These are phyloP conservation scores for Casuarina cunninghamiana DNA, from an alignment of 306 rosid genomes.

Conservation along the genomic window DNA sequence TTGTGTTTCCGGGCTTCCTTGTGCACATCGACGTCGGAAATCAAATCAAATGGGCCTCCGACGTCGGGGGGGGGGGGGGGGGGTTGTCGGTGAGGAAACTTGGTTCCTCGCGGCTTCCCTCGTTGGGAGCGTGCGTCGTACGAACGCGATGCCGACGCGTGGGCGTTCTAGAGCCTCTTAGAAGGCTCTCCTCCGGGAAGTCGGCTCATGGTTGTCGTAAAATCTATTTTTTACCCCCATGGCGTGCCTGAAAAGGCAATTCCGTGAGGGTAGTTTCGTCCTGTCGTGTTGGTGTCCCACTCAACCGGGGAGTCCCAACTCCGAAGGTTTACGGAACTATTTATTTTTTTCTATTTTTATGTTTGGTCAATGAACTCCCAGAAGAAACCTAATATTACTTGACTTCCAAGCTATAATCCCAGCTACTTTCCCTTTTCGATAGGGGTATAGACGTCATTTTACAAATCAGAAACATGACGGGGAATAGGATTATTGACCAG, in stretches of 20 bases:
- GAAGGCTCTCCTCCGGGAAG: not conserved
- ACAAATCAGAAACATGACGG: too few species aligned
- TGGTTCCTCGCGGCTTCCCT: not conserved
- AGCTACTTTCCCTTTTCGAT: not conserved
- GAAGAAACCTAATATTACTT: too few species aligned
- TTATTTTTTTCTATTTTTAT: too few species aligned
- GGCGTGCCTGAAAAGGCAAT: not conserved
- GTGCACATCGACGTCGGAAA: not conserved
- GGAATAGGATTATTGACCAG: not conserved
- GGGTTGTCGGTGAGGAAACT: not conserved
- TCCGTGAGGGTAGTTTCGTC: not conserved
- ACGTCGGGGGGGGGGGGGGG: too few species aligned
- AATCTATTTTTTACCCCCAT: not conserved
- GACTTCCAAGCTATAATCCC: not conserved
- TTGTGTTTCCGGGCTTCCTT: not conserved
- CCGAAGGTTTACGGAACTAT: too few species aligned
- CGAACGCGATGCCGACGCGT: not conserved
- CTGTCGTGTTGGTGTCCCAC: not conserved
- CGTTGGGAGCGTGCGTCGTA: too few species aligned
- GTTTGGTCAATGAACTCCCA: too few species aligned
- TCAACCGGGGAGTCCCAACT: too few species aligned
- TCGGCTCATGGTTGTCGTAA: not conserved
- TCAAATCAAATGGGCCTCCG: not conserved
- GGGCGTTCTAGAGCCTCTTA: not conserved
- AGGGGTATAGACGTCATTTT: not conserved